These are phyloP conservation scores for Globisporangium lucens DNA, from an alignment of 352 stramenopile species.

Conservation along the genomic window DNA sequence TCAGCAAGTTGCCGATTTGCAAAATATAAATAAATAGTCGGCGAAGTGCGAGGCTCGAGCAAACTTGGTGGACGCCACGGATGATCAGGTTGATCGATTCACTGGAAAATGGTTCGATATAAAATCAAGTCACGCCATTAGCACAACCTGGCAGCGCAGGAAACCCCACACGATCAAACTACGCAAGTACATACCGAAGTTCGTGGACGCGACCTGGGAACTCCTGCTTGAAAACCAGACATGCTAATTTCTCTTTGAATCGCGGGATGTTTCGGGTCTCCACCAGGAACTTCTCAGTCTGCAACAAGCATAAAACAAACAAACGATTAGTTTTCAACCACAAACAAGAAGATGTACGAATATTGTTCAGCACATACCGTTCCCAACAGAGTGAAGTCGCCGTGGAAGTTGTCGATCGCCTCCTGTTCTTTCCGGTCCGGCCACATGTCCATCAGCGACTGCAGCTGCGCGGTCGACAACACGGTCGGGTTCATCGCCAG, in stretches of 20 bases:
- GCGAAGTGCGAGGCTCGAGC: constrained; percentile 61
- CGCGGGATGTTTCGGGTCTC: constrained; percentile 67
- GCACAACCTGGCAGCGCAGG: neutral
- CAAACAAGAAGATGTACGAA: neutral
- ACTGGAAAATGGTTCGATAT: constrained; percentile 11
- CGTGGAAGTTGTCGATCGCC: constrained; percentile 61
- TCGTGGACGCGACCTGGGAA: constrained; percentile 75
- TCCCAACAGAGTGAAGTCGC: constrained; percentile 56
- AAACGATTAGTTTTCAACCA: neutral
- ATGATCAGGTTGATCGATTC: constrained; percentile 79
- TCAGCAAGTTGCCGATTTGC: constrained; percentile 37
- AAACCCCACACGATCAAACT: neutral
- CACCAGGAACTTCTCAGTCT: constrained; percentile 77
- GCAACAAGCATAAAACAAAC: neutral
- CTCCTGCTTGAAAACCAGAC: constrained; percentile 84
- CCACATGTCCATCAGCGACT: constrained; percentile 86
- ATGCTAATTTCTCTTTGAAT: constrained; percentile 69
- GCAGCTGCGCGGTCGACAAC: constrained; percentile 69
- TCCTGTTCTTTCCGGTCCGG: constrained; percentile 72
- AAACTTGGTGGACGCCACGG: constrained; percentile 75
- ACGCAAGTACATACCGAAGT: constrained; percentile 31
- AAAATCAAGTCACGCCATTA: neutral
- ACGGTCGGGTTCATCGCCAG: constrained; percentile 74
- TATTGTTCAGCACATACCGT: constrained; percentile 20
- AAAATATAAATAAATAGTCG: constrained; percentile 88